phyloP scores from a whole-genome alignment of 2,329 filamentous ascomycete species.

The Aspergillus ochraceoroseus region DNA sequence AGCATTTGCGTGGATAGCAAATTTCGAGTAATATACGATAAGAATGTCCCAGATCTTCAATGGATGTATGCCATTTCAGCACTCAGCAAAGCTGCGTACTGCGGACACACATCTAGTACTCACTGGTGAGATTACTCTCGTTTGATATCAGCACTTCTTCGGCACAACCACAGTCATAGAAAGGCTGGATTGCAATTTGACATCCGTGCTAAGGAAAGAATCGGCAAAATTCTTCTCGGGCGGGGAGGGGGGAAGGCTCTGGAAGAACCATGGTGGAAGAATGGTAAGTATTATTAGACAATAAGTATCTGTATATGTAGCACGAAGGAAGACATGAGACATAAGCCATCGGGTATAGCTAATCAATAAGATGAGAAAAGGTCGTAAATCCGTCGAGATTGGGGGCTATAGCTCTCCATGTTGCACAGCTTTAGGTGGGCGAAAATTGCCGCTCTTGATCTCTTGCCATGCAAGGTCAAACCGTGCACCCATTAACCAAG shows the following conservation, averaged over 20 bases:
- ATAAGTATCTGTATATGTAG: conserved; percentile 27
- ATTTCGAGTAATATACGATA: background rate
- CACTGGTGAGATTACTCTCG: conserved; percentile 31
- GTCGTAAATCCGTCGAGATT: conserved; percentile 30
- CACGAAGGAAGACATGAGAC: conserved; percentile 27
- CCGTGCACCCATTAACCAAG: conserved; percentile 74
- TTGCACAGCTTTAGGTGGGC: conserved; percentile 32
- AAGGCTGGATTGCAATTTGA: conserved; percentile 95
- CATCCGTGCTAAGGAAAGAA: conserved; percentile 83
- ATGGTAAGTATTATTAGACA: conserved; percentile 30
- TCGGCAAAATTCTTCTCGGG: background rate
- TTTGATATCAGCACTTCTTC: conserved; percentile 91
- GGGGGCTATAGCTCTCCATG: conserved; percentile 43
- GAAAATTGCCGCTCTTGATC: conserved; percentile 49
- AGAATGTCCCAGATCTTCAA: conserved; percentile 44
- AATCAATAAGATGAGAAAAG: conserved; percentile 18
- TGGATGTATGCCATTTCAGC: conserved; percentile 41
- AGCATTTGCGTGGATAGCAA: too few species aligned
- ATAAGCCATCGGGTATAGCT: conserved; percentile 26
- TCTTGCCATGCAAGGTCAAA: conserved; percentile 67
- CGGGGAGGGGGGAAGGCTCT: background rate
- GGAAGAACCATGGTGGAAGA: conserved; percentile 7
- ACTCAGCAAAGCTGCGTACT: conserved; percentile 11
- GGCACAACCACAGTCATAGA: conserved; percentile 90
- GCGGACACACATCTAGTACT: conserved; percentile 45